phyloP scores from a whole-genome alignment of 108 stramenopile genomes.

The Pseudonitzschia multiseries region DNA sequence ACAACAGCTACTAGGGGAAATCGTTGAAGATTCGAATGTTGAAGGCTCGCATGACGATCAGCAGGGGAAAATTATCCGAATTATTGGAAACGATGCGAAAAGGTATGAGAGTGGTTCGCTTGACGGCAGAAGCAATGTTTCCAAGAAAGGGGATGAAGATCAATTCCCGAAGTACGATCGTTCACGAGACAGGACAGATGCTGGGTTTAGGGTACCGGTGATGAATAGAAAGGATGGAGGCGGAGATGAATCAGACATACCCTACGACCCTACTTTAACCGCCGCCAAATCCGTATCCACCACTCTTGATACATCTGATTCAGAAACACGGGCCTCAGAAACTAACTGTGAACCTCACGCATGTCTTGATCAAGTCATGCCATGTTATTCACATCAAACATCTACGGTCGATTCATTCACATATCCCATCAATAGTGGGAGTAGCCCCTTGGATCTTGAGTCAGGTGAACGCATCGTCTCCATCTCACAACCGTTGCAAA shows the following conservation, averaged over 20 bases:
- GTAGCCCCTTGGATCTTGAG: constrained; percentile 1
- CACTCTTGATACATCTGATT: no score
- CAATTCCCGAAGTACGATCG: background rate
- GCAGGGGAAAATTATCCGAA: background rate
- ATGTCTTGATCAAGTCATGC: background rate
- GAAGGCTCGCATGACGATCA: background rate
- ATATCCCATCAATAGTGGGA: background rate
- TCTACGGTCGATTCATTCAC: background rate
- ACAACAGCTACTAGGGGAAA: background rate
- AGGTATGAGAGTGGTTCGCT: background rate
- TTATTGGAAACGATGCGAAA: background rate
- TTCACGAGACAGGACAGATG: background rate
- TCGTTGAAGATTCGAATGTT: background rate
- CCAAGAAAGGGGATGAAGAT: no score
- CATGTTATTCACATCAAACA: background rate
- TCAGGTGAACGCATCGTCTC: background rate
- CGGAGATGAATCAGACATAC: background rate
- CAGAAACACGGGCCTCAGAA: no score
- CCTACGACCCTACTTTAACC: no score
- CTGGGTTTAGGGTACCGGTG: background rate
- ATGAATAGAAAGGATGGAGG: no score
- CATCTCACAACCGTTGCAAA: background rate
- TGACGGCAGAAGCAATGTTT: background rate
- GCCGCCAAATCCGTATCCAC: no score
- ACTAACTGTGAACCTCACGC: background rate